A percentile compares a stretch with the other conserved stretches of the same genome.
Evolutionary conservation across 352 stramenopile genomes (phyloP).

Genomic region (Phytophthora rubi): DNA sequence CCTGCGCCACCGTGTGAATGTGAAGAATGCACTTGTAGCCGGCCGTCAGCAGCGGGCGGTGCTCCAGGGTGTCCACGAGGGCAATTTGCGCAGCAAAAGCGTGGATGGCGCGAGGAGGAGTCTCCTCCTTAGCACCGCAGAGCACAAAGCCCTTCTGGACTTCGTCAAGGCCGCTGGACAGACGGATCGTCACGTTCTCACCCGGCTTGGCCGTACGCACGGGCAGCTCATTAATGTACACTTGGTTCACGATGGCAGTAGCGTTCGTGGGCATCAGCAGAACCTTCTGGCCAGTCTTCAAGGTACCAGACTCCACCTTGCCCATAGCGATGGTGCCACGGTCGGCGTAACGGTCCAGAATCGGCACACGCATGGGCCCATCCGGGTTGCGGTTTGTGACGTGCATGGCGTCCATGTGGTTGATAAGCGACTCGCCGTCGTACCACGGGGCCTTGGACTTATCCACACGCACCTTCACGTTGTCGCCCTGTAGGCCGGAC

Average conservation of each 20-base stretch:
- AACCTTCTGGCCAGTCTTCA: slow-evolving; percentile 94
- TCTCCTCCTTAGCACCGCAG: slow-evolving; percentile 68
- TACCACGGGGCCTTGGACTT: slow-evolving; percentile 92
- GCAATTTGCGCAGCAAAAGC: slow-evolving; percentile 94
- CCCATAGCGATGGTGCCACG: slow-evolving; percentile 97
- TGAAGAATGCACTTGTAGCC: slow-evolving; percentile 99
- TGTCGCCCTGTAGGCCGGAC: slow-evolving; percentile 95
- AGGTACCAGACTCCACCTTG: slow-evolving; percentile 97
- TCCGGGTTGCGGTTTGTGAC: slow-evolving; percentile 91
- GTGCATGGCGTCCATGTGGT: slow-evolving; percentile 93
- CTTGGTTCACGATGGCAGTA: slow-evolving; percentile 68
- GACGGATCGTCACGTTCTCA: slow-evolving; percentile 98
- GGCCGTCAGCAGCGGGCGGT: slow-evolving; percentile 96
- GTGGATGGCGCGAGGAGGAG: slow-evolving; percentile 67
- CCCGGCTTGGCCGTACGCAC: slow-evolving; percentile 95
- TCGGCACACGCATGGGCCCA: slow-evolving; percentile 93
- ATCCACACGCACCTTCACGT: slow-evolving; percentile 93
- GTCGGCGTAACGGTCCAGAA: slow-evolving; percentile 98
- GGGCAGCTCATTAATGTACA: slow-evolving; percentile 94
- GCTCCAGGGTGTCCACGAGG: slow-evolving; percentile 97
- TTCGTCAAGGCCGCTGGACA: slow-evolving; percentile 89
- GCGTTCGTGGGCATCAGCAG: slow-evolving; percentile 94
- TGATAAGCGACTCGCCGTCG: slow-evolving; percentile 94
- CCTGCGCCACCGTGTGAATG: slow-evolving; percentile 96
- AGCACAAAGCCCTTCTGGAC: slow-evolving; percentile 95